phyloP scores from a whole-genome alignment of 345 rosid genomes.

The Sisymbrium altissimum region DNA sequence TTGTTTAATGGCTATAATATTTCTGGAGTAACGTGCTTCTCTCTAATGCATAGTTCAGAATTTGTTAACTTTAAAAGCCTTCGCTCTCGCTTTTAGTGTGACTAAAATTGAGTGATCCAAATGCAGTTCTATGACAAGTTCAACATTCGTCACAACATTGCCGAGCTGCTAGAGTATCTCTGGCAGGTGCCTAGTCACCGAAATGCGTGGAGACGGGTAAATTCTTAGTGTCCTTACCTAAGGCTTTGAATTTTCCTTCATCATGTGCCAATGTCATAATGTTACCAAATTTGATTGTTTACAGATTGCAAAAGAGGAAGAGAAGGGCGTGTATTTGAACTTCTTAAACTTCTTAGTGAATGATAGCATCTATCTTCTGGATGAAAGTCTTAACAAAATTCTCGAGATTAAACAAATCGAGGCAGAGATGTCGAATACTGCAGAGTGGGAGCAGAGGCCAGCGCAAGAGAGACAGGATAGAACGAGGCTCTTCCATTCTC shows the following conservation, averaged over 20 bases:
- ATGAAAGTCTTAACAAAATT: conserved; percentile 97
- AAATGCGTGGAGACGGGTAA: conserved; percentile 94
- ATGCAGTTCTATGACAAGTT: conserved; percentile 98
- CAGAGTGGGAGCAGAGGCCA: conserved; percentile 93
- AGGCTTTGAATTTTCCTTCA: conserved; percentile 8
- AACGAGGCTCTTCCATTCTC: conserved; percentile 84
- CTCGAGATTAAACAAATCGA: conserved; percentile 89
- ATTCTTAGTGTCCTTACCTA: conserved; percentile 1
- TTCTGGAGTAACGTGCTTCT: neutral
- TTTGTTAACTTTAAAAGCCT: neutral
- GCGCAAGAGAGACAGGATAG: conserved; percentile 98
- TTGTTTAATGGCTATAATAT: conserved; percentile 6
- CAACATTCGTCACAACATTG: conserved; percentile 94
- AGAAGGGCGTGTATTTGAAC: conserved; percentile 97
- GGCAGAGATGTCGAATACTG: conserved; percentile 92
- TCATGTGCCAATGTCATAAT: neutral
- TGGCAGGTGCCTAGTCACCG: conserved; percentile 99
- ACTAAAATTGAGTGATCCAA: conserved; percentile 16
- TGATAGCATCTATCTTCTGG: conserved; percentile 96
- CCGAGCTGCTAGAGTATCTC: conserved; percentile 94
- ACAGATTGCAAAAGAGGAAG: conserved; percentile 99
- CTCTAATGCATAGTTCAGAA: neutral
- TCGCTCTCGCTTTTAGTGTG: neutral
- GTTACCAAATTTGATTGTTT: conserved; percentile 14
- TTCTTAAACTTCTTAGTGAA: conserved; percentile 96